Evolutionary conservation across 1,284 basidiomycete species (phyloP).

Genomic region (Sporisorium exsertum): DNA sequence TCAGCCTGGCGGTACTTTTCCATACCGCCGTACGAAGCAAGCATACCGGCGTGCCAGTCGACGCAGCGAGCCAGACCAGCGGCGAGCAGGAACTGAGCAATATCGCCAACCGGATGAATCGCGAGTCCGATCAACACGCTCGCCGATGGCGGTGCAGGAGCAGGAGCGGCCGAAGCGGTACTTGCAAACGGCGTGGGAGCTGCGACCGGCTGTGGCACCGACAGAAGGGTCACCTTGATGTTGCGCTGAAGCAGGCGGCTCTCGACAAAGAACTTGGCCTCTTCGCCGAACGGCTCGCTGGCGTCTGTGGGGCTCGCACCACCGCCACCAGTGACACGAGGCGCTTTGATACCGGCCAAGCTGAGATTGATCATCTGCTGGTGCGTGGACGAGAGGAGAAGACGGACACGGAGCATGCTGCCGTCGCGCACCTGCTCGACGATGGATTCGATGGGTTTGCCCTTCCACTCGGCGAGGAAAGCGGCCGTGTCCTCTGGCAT

Average conservation of each 20-base stretch:
- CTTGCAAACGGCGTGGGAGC: conserved; percentile 77
- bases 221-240: conserved; percentile 87
- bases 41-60: conserved; percentile 97
- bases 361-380: conserved; percentile 83
- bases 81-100: conserved; percentile 87
- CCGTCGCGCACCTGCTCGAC: conserved; percentile 96
- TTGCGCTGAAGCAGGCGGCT: conserved; percentile 88
- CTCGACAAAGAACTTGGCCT: conserved; percentile 96
- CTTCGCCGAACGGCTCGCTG: conserved; percentile 65
- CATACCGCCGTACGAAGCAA: conserved; percentile 74
- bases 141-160: conserved; percentile 70
- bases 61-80: conserved; percentile 90
- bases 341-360: conserved; percentile 63
- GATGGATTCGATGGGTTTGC: conserved; percentile 84
- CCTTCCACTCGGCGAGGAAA: conserved; percentile 91
- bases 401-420: conserved; percentile 85
- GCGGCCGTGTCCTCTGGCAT: conserved; percentile 90
- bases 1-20: conserved; percentile 83
- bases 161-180: conserved; percentile 74
- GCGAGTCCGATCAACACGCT: conserved; percentile 89
- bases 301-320: conserved; percentile 54
- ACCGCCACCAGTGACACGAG: conserved; percentile 57
- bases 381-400: conserved; percentile 85
- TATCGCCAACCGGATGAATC: conserved; percentile 92
- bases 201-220: conserved; percentile 76